Evolutionary conservation across 176 grass and related monocot species (phyloP), one percentile per base, ranked within the genome.

Genomic region (Microstegium vimineum): DNA sequence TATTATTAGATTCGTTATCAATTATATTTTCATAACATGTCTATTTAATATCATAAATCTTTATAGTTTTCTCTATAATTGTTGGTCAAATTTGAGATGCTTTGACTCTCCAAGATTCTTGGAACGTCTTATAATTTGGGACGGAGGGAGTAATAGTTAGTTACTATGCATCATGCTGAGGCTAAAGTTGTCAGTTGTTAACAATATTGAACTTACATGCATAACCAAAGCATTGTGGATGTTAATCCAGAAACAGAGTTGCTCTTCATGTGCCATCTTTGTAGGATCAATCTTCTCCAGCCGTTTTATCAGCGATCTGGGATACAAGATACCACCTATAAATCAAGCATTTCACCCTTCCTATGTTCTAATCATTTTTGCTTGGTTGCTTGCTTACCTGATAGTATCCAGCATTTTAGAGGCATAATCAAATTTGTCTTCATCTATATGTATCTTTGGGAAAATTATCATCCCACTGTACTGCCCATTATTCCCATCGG

Each of bases 381-480:
- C 66, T 73, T 8, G 41, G 62, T 56, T 66, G 20, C n/a, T n/a
- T n/a, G n/a, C 54, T 87, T 73, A 99, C 97, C 89, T 99, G 85
- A 96, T 91, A 23, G 82, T 92, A 63, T 92, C 86, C 43, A 99
- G 83, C 97, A 96, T 94, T 87, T 92, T 90, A 71, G 87, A 99
- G 60, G 93, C 97, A 83, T 96, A 99, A 3, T 90, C 91, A 49
- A 99, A 99, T 84, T 92, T 94, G n/a, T 94, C 82, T 77, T 88
- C 87, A 85, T 99, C 93, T 56, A 99, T 89, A 75, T 87, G 73
- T 92, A 96, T 94, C 65, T 71, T 69, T 81, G 93, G 91, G 88
- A 92, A 82, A 76, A 92, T 61, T 73, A 96, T 71, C 79, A 90
- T 86, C 23, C 81, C 85, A 75, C 49, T 85, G 38, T 83, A 88